These are phyloP conservation scores for Fomes fomentarius DNA, from an alignment of 1,284 basidiomycete genomes.

Conservation along the genomic window DNA sequence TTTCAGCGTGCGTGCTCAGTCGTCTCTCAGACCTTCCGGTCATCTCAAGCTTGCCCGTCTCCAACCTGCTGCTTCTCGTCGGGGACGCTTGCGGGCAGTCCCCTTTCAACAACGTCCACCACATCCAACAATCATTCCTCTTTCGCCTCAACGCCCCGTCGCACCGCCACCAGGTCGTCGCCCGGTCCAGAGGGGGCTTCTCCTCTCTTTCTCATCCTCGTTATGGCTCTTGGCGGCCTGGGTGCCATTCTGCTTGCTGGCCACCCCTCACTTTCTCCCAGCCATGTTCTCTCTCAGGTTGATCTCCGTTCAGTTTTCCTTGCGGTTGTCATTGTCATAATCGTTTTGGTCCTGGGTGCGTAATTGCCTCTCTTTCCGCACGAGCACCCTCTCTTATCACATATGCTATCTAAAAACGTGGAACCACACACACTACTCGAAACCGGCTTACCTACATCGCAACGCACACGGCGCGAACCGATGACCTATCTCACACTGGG, in stretches of 20 bases:
- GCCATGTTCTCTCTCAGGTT: conserved; percentile 54
- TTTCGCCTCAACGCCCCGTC: conserved; percentile 38
- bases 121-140: conserved; percentile 25
- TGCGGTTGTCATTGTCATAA: conserved; percentile 64
- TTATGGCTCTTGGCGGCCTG: conserved; percentile 64
- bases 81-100: conserved; percentile 41
- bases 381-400: conserved; percentile 2
- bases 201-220: conserved; percentile 56
- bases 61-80: conserved; percentile 11
- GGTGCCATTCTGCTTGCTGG: conserved; percentile 59
- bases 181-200: conserved; percentile 31
- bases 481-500: too few species aligned
- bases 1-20: conserved; percentile 23
- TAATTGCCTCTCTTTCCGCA: conserved; percentile 16
- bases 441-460: too few species aligned
- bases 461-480: too few species aligned
- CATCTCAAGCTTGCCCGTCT: conserved; percentile 23
- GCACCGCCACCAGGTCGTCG: conserved; percentile 40
- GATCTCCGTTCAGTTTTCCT: conserved; percentile 72
- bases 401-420: not conserved
- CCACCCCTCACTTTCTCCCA: conserved; percentile 48
- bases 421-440: too few species aligned
- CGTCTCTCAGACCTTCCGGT: conserved; percentile 6
- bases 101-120: conserved; percentile 48
- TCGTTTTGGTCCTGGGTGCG: conserved; percentile 75